These are phyloP conservation scores for Elsinoe australis DNA, from an alignment of 2,329 filamentous ascomycete species.

Conservation along the genomic window DNA sequence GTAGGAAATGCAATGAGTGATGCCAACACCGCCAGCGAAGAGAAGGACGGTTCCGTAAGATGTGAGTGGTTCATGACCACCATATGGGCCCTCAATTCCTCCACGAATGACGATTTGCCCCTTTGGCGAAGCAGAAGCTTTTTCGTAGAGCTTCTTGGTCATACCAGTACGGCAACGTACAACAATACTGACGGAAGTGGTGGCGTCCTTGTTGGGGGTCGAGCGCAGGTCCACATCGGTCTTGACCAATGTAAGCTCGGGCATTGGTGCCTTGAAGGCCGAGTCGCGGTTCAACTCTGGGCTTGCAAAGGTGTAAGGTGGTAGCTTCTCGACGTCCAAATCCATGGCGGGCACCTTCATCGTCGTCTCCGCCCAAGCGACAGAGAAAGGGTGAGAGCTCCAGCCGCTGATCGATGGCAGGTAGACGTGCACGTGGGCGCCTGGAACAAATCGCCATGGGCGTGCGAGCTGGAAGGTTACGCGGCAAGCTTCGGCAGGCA, in stretches of 20 bases:
- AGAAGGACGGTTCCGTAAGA: constrained; percentile 73
- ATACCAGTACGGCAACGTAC: constrained; percentile 67
- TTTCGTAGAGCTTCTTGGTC: constrained; percentile 61
- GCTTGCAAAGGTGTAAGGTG: constrained; percentile 15
- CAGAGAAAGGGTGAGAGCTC: constrained; percentile 44
- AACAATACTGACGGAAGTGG: constrained; percentile 57
- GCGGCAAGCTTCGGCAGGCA: constrained; percentile 52
- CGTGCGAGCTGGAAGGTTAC: constrained; percentile 54
- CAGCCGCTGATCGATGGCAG: constrained; percentile 42
- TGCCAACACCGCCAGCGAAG: constrained; percentile 72
- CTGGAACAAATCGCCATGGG: constrained; percentile 46
- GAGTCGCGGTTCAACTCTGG: constrained; percentile 17
- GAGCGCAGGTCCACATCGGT: constrained; percentile 18
- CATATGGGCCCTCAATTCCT: constrained; percentile 68
- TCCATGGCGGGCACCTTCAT: constrained; percentile 24
- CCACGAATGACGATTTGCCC: constrained; percentile 57
- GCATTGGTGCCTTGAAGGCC: background rate
- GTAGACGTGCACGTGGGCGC: constrained; percentile 55
- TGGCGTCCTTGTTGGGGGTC: constrained; percentile 24
- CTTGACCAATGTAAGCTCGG: constrained; percentile 10
- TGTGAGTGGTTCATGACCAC: constrained; percentile 60
- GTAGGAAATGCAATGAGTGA: constrained; percentile 71
- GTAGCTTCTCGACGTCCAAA: constrained; percentile 31
- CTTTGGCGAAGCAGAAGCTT: constrained; percentile 53
- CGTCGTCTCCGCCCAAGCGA: constrained; percentile 39